Percentiles rank a stretch among this genome's conserved stretches.
These are phyloP conservation scores for Garcia nutans DNA, from an alignment of 345 rosid genomes.

Conservation along the genomic window DNA sequence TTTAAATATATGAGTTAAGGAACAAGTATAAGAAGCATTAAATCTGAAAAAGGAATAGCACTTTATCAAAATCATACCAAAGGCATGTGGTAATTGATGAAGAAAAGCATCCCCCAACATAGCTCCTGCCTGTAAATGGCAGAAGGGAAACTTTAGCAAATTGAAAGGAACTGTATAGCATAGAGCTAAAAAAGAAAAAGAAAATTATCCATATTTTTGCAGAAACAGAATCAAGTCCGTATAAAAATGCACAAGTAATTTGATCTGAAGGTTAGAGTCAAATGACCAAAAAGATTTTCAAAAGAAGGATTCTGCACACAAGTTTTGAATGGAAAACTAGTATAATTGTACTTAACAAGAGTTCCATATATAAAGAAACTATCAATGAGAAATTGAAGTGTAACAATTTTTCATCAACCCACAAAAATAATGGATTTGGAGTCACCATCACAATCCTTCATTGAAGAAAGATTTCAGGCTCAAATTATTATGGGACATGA, in stretches of 20 bases:
- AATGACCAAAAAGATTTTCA: background rate
- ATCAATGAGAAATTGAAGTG: background rate
- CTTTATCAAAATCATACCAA: conserved; percentile 56
- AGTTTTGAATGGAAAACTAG: background rate
- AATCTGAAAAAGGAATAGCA: background rate
- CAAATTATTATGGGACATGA: background rate
- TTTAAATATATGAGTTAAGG: background rate
- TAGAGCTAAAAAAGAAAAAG: background rate
- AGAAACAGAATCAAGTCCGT: background rate
- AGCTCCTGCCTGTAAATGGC: conserved; percentile 79
- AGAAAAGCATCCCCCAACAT: conserved; percentile 99
- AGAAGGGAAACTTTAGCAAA: conserved; percentile 14
- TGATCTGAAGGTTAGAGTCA: background rate
- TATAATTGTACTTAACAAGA: background rate
- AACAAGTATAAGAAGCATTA: background rate
- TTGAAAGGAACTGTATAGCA: conserved; percentile 3
- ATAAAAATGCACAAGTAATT: background rate
- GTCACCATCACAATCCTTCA: background rate
- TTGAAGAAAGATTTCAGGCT: background rate
- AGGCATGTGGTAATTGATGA: conserved; percentile 97
- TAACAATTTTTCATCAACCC: background rate
- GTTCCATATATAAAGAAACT: background rate
- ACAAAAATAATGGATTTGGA: background rate
- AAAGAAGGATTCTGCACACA: background rate
- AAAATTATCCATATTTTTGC: background rate